Evolutionary conservation across 345 rosid genomes (phyloP).

Genomic region (Murraya paniculata): DNA sequence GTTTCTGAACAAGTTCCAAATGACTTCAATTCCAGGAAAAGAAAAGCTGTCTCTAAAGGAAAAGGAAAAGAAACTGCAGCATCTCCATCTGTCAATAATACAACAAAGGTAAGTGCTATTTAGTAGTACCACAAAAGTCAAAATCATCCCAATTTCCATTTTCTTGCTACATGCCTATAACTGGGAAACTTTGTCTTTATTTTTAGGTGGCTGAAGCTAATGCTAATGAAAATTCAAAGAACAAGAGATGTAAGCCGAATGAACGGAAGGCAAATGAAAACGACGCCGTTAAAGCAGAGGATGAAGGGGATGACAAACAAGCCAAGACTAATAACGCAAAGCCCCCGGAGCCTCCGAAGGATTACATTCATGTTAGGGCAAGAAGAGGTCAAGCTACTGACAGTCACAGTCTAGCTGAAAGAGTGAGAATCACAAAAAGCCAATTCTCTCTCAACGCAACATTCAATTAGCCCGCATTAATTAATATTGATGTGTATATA

Average conservation of each 20-base stretch:
- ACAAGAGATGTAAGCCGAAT: conserved; percentile 40
- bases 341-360: conserved; percentile 53
- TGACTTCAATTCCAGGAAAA: conserved; percentile 55
- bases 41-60: conserved; percentile 45
- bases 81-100: conserved; percentile 18
- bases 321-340: conserved; percentile 19
- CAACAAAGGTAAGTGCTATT: conserved; percentile 9
- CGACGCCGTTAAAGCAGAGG: conserved; percentile 32
- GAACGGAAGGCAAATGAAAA: conserved; percentile 32
- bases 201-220: conserved; percentile 32
- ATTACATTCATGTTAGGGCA: conserved; percentile 87
- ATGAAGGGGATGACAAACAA: conserved; percentile 30
- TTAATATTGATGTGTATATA: background rate
- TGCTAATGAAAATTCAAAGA: conserved; percentile 30
- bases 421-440: conserved; percentile 43
- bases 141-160: background rate
- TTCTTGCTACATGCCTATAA: background rate
- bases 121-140: background rate
- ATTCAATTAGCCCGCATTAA: background rate
- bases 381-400: conserved; percentile 97
- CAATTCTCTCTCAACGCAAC: background rate
- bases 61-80: conserved; percentile 43
- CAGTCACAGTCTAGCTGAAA: conserved; percentile 93
- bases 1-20: conserved; percentile 42
- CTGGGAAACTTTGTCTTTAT: background rate